phyloP scores from a whole-genome alignment of 1,284 basidiomycete species.

The Apiotrichum akiyoshidainum region DNA sequence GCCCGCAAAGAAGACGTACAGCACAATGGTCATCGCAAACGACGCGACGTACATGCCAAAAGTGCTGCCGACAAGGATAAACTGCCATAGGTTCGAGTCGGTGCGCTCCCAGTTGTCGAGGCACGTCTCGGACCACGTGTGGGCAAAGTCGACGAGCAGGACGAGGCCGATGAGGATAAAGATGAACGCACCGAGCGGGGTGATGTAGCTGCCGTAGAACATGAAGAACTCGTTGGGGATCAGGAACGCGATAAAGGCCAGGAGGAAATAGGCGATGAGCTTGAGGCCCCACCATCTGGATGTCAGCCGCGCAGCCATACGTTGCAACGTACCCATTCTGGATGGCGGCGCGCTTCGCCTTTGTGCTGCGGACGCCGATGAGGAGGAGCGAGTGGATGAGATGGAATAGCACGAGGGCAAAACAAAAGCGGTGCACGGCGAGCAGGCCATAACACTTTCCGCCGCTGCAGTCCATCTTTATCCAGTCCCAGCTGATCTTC shows the following conservation, averaged over 20 bases:
- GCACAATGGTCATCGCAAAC: constrained; percentile 77
- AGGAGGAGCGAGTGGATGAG: constrained; percentile 72
- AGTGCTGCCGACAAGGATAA: constrained; percentile 91
- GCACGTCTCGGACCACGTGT: constrained; percentile 96
- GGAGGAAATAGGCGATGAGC: constrained; percentile 72
- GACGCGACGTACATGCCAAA: constrained; percentile 79
- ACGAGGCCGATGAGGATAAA: constrained; percentile 97
- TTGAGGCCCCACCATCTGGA: constrained; percentile 98
- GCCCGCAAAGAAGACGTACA: constrained; percentile 89
- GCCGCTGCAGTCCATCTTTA: constrained; percentile 93
- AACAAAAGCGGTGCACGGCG: constrained; percentile 97
- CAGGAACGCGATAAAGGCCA: constrained; percentile 85
- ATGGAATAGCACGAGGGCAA: constrained; percentile 89
- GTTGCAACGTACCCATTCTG: constrained; percentile 78
- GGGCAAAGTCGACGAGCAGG: constrained; percentile 96
- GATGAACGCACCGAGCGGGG: constrained; percentile 83
- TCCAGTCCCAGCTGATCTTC: constrained; percentile 91
- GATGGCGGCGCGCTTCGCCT: constrained; percentile 84
- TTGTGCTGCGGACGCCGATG: constrained; percentile 83
- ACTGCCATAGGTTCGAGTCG: constrained; percentile 89
- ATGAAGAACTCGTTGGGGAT: constrained; percentile 61
- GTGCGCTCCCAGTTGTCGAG: constrained; percentile 91
- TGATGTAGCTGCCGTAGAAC: constrained; percentile 78
- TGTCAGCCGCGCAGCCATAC: background rate
- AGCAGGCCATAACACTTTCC: constrained; percentile 96